Evolutionary conservation across 164 flowering plant species (phyloP).

Genomic region (Magnolia officinalis): DNA sequence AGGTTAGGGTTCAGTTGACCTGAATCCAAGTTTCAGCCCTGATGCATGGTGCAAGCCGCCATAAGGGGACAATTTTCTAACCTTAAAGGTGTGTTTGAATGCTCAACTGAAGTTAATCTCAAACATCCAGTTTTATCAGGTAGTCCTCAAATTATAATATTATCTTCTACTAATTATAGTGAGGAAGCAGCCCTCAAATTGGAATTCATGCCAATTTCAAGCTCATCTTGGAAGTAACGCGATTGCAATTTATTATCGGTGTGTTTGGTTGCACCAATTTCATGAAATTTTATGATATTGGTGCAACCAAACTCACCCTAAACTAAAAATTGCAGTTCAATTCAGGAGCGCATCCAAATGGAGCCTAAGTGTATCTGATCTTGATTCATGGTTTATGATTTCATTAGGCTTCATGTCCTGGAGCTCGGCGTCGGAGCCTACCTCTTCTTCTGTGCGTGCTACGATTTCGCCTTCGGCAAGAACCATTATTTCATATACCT

Average conservation of each 20-base stretch:
- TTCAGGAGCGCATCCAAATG: neutral
- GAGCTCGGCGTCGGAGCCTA: slow-evolving; percentile 58
- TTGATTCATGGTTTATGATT: neutral
- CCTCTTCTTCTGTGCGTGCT: slow-evolving; percentile 64
- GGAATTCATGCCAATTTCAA: too few species aligned
- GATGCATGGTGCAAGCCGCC: too few species aligned
- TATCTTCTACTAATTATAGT: too few species aligned
- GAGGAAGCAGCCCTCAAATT: too few species aligned
- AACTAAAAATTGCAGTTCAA: neutral
- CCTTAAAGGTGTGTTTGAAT: neutral
- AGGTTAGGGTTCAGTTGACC: too few species aligned
- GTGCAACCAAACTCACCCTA: too few species aligned
- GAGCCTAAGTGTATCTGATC: neutral
- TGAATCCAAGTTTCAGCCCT: too few species aligned
- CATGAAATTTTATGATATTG: neutral
- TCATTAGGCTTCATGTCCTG: slow-evolving; percentile 48
- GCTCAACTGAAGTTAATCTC: neutral
- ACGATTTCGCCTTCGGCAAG: slow-evolving; percentile 56
- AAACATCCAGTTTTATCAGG: neutral
- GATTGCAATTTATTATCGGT: too few species aligned
- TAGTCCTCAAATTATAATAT: too few species aligned
- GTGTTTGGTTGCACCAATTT: too few species aligned
- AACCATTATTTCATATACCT: slow-evolving; percentile 67
- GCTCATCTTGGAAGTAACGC: too few species aligned
- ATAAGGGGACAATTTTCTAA: too few species aligned